Conservation (phyloP, 139 green algal genomes). For the Picochlorum sp. region DNA sequence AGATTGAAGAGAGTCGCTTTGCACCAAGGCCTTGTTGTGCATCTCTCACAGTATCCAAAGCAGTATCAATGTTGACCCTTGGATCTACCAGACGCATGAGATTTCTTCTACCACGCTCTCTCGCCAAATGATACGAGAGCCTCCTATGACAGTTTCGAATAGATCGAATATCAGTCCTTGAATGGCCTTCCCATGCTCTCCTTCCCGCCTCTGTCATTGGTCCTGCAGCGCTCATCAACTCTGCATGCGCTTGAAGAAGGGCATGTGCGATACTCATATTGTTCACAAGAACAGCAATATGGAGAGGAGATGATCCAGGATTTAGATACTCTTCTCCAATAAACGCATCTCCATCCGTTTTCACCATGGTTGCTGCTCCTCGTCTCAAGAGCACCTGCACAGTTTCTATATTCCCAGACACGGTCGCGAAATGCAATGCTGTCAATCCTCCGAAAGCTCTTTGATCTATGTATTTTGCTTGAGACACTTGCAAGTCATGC, state of each 20-base stretch:
- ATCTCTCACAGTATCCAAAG: slow-evolving; percentile 36
- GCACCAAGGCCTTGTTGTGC: slow-evolving; percentile 34
- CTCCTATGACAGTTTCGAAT: slow-evolving; percentile 37
- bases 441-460: slow-evolving; percentile 42
- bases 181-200: slow-evolving; percentile 41
- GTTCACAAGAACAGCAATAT: slow-evolving; percentile 36
- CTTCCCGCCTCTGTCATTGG: slow-evolving; percentile 25
- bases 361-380: slow-evolving; percentile 46
- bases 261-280: slow-evolving; percentile 39
- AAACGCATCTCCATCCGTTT: slow-evolving; percentile 30
- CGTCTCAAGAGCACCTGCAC: slow-evolving; percentile 33
- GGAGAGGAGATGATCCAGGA: slow-evolving; percentile 42
- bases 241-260: slow-evolving; percentile 33
- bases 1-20: slow-evolving; percentile 39
- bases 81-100: slow-evolving; percentile 40
- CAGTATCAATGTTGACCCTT: slow-evolving; percentile 36
- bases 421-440: slow-evolving; percentile 41
- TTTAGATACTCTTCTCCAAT: slow-evolving; percentile 30
- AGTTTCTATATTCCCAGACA: slow-evolving; percentile 32
- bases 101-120: slow-evolving; percentile 22
- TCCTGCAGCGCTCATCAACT: slow-evolving; percentile 27
- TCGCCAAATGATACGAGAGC: slow-evolving; percentile 49
- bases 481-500: slow-evolving; percentile 25
- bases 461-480: slow-evolving; percentile 40
- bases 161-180: slow-evolving; percentile 41